phyloP scores from a whole-genome alignment of 257 asterid species.

The Nicotiana paniculata region DNA sequence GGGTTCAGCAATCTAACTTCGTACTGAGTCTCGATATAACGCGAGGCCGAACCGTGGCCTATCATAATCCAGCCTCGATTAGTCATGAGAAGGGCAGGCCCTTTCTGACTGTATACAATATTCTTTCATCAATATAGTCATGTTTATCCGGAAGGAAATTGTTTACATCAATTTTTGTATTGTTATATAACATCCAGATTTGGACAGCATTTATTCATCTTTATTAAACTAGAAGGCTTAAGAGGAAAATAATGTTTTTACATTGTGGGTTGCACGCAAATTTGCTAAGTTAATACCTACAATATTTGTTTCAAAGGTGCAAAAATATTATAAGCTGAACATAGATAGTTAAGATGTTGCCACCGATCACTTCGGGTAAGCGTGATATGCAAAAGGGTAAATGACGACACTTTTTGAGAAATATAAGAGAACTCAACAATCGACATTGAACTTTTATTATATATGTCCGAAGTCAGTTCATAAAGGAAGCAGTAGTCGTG shows the following conservation, averaged over 20 bases:
- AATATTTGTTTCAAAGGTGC: not conserved
- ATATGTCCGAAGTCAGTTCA: not conserved
- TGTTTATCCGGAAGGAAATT: too few species aligned
- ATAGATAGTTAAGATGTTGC: not conserved
- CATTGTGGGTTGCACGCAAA: not conserved
- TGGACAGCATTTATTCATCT: not conserved
- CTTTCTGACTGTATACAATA: too few species aligned
- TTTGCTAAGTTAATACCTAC: not conserved
- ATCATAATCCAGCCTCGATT: too few species aligned
- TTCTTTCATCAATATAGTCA: too few species aligned
- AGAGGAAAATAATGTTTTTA: not conserved
- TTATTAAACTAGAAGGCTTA: not conserved
- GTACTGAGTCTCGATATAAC: too few species aligned
- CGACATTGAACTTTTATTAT: not conserved
- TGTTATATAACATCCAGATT: not conserved
- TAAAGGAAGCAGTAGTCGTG: too few species aligned
- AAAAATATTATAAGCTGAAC: not conserved
- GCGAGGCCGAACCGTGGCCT: too few species aligned
- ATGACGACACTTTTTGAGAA: not conserved
- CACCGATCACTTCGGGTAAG: not conserved
- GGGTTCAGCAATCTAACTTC: too few species aligned
- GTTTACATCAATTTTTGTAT: too few species aligned
- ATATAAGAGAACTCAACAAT: not conserved
- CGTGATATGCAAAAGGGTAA: not conserved
- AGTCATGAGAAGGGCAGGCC: too few species aligned